Evolutionary conservation across 257 asterid species (phyloP).

Genomic region (Przewalskia tangutica): DNA sequence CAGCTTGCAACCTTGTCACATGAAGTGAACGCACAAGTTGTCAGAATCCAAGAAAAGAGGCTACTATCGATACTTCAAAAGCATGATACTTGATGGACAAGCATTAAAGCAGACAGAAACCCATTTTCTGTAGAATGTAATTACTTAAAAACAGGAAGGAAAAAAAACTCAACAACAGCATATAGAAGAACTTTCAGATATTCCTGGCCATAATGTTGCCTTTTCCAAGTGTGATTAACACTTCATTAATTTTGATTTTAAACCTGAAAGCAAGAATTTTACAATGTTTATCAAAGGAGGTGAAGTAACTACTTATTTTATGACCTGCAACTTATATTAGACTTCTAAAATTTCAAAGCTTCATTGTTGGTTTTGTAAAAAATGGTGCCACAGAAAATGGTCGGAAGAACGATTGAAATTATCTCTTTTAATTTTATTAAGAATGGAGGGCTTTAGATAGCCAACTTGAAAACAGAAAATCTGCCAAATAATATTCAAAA

Average conservation of each 20-base stretch:
- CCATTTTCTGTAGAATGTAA: neutral
- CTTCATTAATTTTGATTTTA: neutral
- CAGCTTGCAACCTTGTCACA: slow-evolving; percentile 78
- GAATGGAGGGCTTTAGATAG: no score
- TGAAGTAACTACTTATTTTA: neutral
- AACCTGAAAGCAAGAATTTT: neutral
- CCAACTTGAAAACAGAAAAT: no score
- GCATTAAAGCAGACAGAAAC: neutral
- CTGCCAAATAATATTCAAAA: no score
- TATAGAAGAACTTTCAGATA: neutral
- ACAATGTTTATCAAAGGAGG: neutral
- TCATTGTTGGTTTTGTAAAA: neutral
- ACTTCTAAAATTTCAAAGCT: neutral
- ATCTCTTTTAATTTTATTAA: no score
- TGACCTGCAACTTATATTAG: neutral
- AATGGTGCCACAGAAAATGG: no score
- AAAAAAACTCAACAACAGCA: neutral
- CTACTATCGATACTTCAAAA: neutral
- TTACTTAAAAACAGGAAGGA: neutral
- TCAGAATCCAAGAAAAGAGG: neutral
- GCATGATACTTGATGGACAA: neutral
- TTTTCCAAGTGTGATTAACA: neutral
- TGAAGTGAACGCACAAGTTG: neutral
- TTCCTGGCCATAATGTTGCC: neutral
- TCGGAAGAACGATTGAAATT: no score